Evolutionary conservation across 805 yeast species (phyloP).

Genomic region (Sugiyamaella chiloensis): DNA sequence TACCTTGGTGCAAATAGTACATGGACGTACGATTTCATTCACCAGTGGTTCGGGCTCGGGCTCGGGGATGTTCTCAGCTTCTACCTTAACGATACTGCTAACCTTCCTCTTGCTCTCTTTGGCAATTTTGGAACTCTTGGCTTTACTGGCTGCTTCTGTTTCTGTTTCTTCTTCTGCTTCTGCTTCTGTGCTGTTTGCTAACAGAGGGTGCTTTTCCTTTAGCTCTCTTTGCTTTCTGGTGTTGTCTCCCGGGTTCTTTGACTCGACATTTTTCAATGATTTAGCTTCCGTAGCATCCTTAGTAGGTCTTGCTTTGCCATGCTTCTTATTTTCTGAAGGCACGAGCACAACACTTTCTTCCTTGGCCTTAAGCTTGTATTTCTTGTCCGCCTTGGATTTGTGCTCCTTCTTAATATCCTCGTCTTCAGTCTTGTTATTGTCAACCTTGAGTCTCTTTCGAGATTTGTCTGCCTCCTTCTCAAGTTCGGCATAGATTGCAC

Average conservation of each 20-base stretch:
- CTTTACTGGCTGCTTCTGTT: background rate
- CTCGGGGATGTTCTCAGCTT: background rate
- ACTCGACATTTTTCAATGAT: background rate
- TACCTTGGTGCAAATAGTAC: conserved; percentile 56
- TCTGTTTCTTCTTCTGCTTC: background rate
- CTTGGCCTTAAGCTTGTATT: background rate
- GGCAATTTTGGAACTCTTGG: background rate
- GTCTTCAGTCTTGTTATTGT: conserved; percentile 9
- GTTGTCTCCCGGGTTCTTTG: background rate
- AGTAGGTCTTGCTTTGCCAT: conserved; percentile 11
- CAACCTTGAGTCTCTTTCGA: conserved; percentile 17
- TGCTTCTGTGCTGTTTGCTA: background rate
- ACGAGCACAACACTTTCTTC: background rate
- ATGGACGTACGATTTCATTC: conserved; percentile 24
- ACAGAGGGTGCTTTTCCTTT: too few relatives aligned
- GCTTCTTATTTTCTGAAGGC: conserved; percentile 9
- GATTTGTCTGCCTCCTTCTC: conserved; percentile 25
- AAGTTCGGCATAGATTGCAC: conserved; percentile 29
- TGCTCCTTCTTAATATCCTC: conserved; percentile 2
- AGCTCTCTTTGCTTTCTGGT: background rate
- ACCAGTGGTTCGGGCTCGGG: background rate
- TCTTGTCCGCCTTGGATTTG: conserved; percentile 12
- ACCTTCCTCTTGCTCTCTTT: background rate
- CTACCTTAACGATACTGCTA: too few relatives aligned
- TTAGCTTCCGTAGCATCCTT: background rate